Base-by-base conservation (phyloP, 1,284 basidiomycete species). In the Irpex rosettiformis region DNA sequence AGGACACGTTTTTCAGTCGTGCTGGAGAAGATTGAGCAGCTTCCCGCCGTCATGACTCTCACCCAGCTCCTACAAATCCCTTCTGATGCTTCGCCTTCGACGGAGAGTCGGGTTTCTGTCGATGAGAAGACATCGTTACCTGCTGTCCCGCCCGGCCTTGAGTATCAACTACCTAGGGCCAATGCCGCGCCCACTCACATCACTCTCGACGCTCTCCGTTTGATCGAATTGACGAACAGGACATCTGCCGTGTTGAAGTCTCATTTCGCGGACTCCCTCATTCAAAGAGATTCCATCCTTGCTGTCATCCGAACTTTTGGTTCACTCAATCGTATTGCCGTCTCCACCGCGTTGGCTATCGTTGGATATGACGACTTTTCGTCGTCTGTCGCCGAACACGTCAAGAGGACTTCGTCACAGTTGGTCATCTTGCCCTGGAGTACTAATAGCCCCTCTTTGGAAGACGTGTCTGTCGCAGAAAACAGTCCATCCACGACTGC, bases 221-320 rank as follows among this genome's bases (percentile, higher is more conserved):
- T 96, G n/a, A 84, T 96, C 64, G 94, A 96, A 69, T 80, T 97
- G 56, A 91, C 93, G 6, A 88, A 89, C 55, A 88, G 94, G 62
- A 92, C 93, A 0, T 94, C 91, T 7, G 91, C 91, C 0, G 88
- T 96, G 28, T 82, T 96, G 74, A 88, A 85, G 67, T 91, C 90
- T 1, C 86, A 91, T 55, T 86, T 86, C 30, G 83, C 82, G 0
- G 85, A 91, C 57, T 77, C 84, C 13, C 77, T 94, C 47, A 75
- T 91, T 55, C 81, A 82, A 52, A 85, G 84, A 59, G 95, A 98
- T 70, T 84, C 93, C 8, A 77, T 96, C 27, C 76, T 94, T 27
- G 86, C 89, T 51, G 83, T 96, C 43, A 91, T 92, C 77, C 83
- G 83, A 55, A 90, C 90, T 5, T 95, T 94, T 69, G 91, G 90